These are phyloP conservation scores for Curvularia hawaiiensis DNA, from an alignment of 2,329 filamentous ascomycete genomes.

Conservation along the genomic window DNA sequence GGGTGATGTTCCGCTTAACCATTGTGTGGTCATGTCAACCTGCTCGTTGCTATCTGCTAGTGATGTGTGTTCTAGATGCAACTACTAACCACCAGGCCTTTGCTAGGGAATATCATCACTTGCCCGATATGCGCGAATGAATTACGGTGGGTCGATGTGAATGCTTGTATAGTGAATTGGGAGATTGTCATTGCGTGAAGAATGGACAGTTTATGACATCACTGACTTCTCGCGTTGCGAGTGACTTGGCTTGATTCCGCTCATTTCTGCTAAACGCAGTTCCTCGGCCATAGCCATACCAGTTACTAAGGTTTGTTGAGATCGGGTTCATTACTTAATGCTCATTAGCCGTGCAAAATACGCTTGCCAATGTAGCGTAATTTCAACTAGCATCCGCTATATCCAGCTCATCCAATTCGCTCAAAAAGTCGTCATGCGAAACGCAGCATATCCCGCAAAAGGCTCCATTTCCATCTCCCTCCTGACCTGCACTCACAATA, in stretches of 20 bases:
- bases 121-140: background rate
- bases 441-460: background rate
- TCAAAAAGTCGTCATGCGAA: background rate
- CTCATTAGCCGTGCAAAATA: background rate
- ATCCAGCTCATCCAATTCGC: background rate
- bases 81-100: constrained; percentile 8
- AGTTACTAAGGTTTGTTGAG: background rate
- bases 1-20: constrained; percentile 64
- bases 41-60: constrained; percentile 25
- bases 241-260: background rate
- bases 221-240: background rate
- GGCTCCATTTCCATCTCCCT: background rate
- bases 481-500: too few relatives aligned
- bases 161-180: background rate
- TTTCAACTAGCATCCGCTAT: background rate
- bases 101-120: background rate
- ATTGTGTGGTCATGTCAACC: constrained; percentile 54
- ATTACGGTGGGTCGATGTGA: background rate
- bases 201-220: background rate
- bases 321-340: background rate
- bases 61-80: constrained; percentile 24
- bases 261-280: background rate
- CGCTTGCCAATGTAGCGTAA: background rate
- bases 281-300: background rate
- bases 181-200: background rate